Conservation (phyloP, 2,329 filamentous ascomycete genomes). For the Colletotrichum noveboracense region DNA sequence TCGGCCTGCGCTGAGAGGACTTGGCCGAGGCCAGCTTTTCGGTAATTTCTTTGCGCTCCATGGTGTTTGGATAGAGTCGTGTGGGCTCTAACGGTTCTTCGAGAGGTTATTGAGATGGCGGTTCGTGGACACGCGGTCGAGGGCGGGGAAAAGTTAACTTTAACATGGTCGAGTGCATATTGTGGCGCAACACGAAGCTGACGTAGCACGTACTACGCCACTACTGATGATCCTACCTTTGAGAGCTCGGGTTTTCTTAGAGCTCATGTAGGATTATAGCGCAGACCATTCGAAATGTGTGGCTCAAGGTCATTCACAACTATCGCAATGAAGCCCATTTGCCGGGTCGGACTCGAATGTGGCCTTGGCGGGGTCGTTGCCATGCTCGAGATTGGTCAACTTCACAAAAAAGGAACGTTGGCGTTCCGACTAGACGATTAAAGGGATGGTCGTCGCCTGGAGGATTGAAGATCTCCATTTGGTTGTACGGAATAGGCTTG, state of each 20-base stretch:
- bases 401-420: neutral
- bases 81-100: rapidly evolving
- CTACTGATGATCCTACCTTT: neutral
- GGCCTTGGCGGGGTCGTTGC: neutral
- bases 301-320: too few relatives aligned
- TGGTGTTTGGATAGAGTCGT: neutral
- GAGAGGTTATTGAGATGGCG: neutral
- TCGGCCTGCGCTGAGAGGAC: constrained; percentile 11
- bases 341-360: neutral
- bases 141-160: neutral
- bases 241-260: neutral
- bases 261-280: neutral
- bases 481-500: neutral
- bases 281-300: neutral
- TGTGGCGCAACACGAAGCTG: neutral
- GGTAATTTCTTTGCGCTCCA: neutral
- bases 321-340: neutral
- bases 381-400: neutral
- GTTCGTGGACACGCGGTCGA: neutral
- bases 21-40: neutral
- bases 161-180: neutral
- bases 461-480: neutral
- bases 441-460: neutral
- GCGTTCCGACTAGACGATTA: neutral
- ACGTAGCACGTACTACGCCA: neutral